Conservation (phyloP, 176 grass and related monocot species). For the maize (Zea mays) region DNA sequence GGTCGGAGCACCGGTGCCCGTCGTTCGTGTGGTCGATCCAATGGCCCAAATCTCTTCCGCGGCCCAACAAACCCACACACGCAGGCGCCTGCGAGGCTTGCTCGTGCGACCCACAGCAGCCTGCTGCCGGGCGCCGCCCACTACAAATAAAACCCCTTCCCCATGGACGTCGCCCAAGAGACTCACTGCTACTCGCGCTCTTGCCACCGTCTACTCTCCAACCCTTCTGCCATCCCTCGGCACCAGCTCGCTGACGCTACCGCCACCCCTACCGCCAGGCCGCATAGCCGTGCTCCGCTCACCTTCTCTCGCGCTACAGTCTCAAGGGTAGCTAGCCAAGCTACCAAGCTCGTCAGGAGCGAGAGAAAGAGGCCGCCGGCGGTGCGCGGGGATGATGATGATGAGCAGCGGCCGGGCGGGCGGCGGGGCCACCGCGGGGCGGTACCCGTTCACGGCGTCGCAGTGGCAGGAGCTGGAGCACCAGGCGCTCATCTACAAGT, state of each 20-base stretch:
- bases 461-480: slow-evolving; percentile 99
- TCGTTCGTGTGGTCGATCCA: neutral
- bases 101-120: neutral
- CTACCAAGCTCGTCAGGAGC: neutral
- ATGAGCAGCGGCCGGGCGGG: slow-evolving; percentile 66
- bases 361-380: too few species aligned
- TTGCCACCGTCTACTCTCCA: too few species aligned
- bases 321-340: too few species aligned
- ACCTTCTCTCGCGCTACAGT: too few species aligned
- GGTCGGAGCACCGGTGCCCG: neutral
- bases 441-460: slow-evolving; percentile 84
- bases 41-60: neutral
- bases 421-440: neutral
- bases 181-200: too few species aligned
- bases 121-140: neutral
- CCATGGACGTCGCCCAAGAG: neutral
- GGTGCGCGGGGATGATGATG: slow-evolving; percentile 27
- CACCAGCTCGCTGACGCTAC: too few species aligned
- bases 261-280: too few species aligned
- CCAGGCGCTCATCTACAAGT: slow-evolving; percentile 94
- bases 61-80: neutral
- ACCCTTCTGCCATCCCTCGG: too few species aligned
- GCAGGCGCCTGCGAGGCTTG: neutral
- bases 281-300: too few species aligned
- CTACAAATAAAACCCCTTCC: neutral